phyloP scores from a whole-genome alignment of 176 grass and related monocot species.

The Ensete glaucum region DNA sequence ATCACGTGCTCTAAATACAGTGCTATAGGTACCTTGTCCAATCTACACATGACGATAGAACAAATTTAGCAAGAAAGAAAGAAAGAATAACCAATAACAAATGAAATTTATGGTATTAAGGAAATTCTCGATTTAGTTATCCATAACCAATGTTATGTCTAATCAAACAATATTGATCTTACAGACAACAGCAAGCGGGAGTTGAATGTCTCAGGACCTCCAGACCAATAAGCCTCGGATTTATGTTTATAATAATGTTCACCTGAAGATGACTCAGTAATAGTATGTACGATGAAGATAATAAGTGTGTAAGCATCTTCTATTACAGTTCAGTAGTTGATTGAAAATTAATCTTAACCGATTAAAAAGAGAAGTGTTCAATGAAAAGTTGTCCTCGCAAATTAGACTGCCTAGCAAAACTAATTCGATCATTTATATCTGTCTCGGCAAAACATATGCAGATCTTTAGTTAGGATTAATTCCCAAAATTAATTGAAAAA shows the following conservation, averaged over 20 bases:
- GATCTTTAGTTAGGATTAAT: not conserved
- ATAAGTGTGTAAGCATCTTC: not conserved
- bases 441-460: not conserved
- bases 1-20: slow-evolving; percentile 75
- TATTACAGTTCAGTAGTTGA: not conserved
- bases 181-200: not conserved
- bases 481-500: not conserved
- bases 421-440: not conserved
- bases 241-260: not conserved
- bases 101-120: not conserved
- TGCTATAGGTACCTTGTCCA: slow-evolving; percentile 99
- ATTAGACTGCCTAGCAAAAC: not conserved
- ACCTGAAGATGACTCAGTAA: not conserved
- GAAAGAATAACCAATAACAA: not conserved
- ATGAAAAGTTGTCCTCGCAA: not conserved
- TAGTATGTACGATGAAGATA: not conserved
- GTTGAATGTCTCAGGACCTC: not conserved
- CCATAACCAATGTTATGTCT: not conserved
- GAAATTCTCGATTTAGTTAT: not conserved
- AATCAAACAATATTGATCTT: too few relatives aligned
- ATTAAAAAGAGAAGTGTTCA: not conserved
- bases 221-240: not conserved
- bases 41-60: slow-evolving; percentile 33
- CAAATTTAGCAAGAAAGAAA: not conserved
- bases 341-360: too few relatives aligned